A percentile compares a stretch with the other conserved stretches of the same genome.
phyloP scores from a whole-genome alignment of 169 alveolate genomes.

The Babesia bigemina region DNA sequence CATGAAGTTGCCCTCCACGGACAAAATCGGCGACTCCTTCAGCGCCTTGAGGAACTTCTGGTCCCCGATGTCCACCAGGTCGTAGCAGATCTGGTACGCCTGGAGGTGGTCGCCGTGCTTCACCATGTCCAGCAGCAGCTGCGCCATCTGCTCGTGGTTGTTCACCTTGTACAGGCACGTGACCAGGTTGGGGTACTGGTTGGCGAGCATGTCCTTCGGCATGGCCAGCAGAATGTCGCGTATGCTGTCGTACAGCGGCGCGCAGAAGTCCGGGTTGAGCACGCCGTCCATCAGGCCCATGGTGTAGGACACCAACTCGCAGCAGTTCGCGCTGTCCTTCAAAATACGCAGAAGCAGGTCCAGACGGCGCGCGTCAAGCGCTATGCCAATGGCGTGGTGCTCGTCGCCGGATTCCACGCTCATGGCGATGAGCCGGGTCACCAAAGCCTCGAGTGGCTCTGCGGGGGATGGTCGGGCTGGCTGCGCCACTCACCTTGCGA shows the following conservation, averaged over 20 bases:
- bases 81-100: slow-evolving; percentile 91
- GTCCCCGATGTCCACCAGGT: slow-evolving; percentile 91
- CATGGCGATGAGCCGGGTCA: slow-evolving; percentile 85
- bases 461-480: slow-evolving; percentile 4
- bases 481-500: slow-evolving; percentile 17
- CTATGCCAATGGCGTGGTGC: slow-evolving; percentile 93
- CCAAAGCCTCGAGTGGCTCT: slow-evolving; percentile 83
- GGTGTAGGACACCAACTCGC: slow-evolving; percentile 36
- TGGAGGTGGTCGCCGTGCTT: slow-evolving; percentile 74
- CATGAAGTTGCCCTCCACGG: slow-evolving; percentile 4
- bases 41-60: slow-evolving; percentile 80
- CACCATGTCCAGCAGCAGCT: slow-evolving; percentile 79
- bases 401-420: slow-evolving; percentile 85
- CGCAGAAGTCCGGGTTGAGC: slow-evolving; percentile 43
- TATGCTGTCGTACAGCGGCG: slow-evolving; percentile 37
- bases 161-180: slow-evolving; percentile 84
- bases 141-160: slow-evolving; percentile 86
- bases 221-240: slow-evolving; percentile 37
- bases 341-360: slow-evolving; percentile 88
- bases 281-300: slow-evolving; percentile 49
- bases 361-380: slow-evolving; percentile 90
- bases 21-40: slow-evolving; percentile 24
- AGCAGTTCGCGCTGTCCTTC: slow-evolving; percentile 36
- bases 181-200: slow-evolving; percentile 35
- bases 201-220: slow-evolving; percentile 13